Evolutionary conservation across 2,329 filamentous ascomycete genomes (phyloP).

Genomic region (Fusarium subtropicale): DNA sequence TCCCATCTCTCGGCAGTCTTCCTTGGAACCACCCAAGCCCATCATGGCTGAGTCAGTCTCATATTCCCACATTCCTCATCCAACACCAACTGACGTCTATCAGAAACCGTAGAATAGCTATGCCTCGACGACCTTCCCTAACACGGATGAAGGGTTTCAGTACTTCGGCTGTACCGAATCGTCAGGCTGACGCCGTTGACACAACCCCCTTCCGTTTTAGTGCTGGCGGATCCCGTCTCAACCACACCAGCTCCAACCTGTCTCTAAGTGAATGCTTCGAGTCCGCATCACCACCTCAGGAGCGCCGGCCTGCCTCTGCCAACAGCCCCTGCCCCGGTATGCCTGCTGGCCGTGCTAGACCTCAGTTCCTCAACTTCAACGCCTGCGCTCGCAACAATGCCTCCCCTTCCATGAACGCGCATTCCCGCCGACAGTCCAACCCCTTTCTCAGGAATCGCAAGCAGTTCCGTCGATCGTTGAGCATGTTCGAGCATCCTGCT

Average conservation of each 20-base stretch:
- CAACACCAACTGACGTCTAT: constrained; percentile 42
- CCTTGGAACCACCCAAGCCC: constrained; percentile 62
- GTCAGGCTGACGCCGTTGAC: constrained; percentile 70
- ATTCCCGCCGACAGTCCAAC: constrained; percentile 78
- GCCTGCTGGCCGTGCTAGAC: constrained; percentile 71
- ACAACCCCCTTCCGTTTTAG: constrained; percentile 83
- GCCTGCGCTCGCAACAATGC: constrained; percentile 72
- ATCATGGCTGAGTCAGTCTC: constrained; percentile 64
- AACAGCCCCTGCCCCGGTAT: constrained; percentile 68
- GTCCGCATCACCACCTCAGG: constrained; percentile 77
- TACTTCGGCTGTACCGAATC: constrained; percentile 71
- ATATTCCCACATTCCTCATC: constrained; percentile 31
- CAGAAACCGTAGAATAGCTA: constrained; percentile 72
- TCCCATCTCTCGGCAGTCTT: constrained; percentile 59
- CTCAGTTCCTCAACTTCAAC: constrained; percentile 71
- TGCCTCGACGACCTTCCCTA: constrained; percentile 79
- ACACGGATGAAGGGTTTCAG: constrained; percentile 80
- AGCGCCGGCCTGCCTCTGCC: constrained; percentile 70
- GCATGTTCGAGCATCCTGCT: constrained; percentile 95
- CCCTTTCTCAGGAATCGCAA: constrained; percentile 82
- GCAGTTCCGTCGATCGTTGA: constrained; percentile 89
- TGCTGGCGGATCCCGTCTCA: constrained; percentile 48
- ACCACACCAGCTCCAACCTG: constrained; percentile 56
- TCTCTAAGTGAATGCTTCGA: constrained; percentile 84
- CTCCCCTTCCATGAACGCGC: constrained; percentile 74